Evolutionary conservation across 1,284 basidiomycete species (phyloP), one percentile per base, ranked within the genome.

Genomic region (Agroathelia rolfsii): DNA sequence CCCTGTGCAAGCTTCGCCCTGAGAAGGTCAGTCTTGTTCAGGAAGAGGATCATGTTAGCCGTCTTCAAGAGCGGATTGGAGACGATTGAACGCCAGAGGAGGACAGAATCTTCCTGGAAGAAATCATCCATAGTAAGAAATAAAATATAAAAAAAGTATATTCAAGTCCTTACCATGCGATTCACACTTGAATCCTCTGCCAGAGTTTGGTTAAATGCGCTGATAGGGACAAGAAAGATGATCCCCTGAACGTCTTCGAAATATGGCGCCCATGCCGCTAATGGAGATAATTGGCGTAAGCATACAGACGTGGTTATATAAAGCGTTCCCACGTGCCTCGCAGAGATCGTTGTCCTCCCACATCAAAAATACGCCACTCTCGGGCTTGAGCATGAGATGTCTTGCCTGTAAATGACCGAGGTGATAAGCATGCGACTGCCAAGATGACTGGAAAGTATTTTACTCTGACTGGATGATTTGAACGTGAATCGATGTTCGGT

Each of bases 211-310:
- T 94, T 83, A 58, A 97, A 98, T 63, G 96, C 93, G 56, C 82
- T 87, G 52, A 97, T 62, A 45, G 78, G 80, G 43, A 94, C 92
- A 35, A 97, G 61, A 68, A 97, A 97, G 30, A 97, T 79, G 50
- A 97, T 71, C 3, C 89, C 89, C 0, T 89, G 96, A 35, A 96
- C 92, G 50, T 93, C 93, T 64, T 95, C 92, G 55, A 98, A 98
- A 56, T 87, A 90, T 57, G 90, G 87, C 21, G 92, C 87, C 88
- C 89, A 92, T 62, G 95, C 94, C 56, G 92, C 92, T 16, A 89
- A 75, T 55, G 95, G 93, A 39, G 77, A 85, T 41, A 93, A 69
- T 61, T 96, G 94, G 14, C 93, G 94, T 45, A n/a, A n/a, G n/a
- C n/a, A n/a, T n/a, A n/a, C n/a, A n/a, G n/a, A n/a, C n/a, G n/a